Evolutionary conservation across 129 eudicot species (phyloP).

Genomic region (Rutidosis leptorrhynchoides): DNA sequence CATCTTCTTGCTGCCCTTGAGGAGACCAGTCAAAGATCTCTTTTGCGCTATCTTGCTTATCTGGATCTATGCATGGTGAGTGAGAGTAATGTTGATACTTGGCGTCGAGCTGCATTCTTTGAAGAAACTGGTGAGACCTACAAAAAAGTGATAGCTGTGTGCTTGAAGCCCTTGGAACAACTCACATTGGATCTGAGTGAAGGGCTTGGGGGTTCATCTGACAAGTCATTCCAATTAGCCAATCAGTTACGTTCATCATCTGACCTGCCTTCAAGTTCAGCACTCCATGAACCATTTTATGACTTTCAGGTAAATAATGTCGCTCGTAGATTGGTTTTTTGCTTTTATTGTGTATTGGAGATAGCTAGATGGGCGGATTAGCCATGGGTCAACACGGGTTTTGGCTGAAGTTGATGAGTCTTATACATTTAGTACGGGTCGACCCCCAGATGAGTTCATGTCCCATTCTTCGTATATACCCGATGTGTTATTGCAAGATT

Average conservation of each 20-base stretch:
- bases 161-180: constrained; percentile 76
- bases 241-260: constrained; percentile 55
- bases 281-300: constrained; percentile 51
- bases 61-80: constrained; percentile 91
- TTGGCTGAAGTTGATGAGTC: background rate
- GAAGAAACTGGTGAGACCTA: constrained; percentile 93
- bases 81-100: constrained; percentile 73
- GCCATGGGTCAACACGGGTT: background rate
- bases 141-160: constrained; percentile 70
- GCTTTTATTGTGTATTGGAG: constrained; percentile 3
- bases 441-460: too few relatives aligned
- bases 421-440: background rate
- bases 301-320: constrained; percentile 64
- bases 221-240: constrained; percentile 49
- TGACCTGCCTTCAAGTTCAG: constrained; percentile 40
- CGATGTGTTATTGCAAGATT: too few relatives aligned
- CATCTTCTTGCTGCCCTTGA: constrained; percentile 81
- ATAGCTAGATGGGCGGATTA: background rate
- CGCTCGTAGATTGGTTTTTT: background rate
- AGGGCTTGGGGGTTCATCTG: constrained; percentile 43
- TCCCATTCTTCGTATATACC: too few relatives aligned
- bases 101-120: constrained; percentile 96
- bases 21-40: constrained; percentile 56
- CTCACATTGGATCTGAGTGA: constrained; percentile 56
- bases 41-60: constrained; percentile 76